Base-by-base conservation (phyloP, 495 filamentous ascomycete genomes). In the Penicillium odoratum region DNA sequence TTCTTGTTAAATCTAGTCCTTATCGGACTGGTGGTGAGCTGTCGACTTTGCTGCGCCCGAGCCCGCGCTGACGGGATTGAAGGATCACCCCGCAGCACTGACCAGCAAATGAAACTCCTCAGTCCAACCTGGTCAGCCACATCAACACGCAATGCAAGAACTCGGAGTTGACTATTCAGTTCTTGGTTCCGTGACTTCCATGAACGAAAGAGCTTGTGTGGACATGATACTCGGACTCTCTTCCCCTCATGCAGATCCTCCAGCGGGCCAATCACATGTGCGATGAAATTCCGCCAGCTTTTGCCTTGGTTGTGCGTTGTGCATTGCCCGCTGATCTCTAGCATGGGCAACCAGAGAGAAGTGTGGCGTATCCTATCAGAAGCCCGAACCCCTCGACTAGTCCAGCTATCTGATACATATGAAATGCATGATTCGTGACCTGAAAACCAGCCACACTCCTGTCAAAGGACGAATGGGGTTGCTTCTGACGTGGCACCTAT, bases 401-500 rank as follows among this genome's bases (percentile, higher is more conserved):
- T 26, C 53, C 51, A 25, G 55, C 46, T 55, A 55, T 58, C 59
- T 61, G 66, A 65, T 69, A 67, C 64, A 67, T 67, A 60, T 26
- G 30, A 56, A 61, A 57, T 56, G 58, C 53, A 63, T 59, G 36
- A 48, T 36, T 52, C 26, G 58, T 40, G 53, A 44, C 36, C 48
- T 51, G 38, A 42, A 26, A 51, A 29, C 31, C 58, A 64, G 60
- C 58, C 65, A 60, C 62, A 63, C 33, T 47, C 29, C 25, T 55
- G 52, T 55, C 30, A 43, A 40, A 54, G 46, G 43, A 57, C 42
- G 51, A 55, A 59, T 55, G 51, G 51, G 58, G 60, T 44, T 60
- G 54, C 48, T 60, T 68, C 68, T 70, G 68, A 70, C 68, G 68
- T 70, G 68, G 68, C 65, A 68, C 56, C 61, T 54, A 30, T 31